These are phyloP conservation scores for Tremella yokohamensis DNA, from an alignment of 768 basidiomycete species.

Conservation along the genomic window DNA sequence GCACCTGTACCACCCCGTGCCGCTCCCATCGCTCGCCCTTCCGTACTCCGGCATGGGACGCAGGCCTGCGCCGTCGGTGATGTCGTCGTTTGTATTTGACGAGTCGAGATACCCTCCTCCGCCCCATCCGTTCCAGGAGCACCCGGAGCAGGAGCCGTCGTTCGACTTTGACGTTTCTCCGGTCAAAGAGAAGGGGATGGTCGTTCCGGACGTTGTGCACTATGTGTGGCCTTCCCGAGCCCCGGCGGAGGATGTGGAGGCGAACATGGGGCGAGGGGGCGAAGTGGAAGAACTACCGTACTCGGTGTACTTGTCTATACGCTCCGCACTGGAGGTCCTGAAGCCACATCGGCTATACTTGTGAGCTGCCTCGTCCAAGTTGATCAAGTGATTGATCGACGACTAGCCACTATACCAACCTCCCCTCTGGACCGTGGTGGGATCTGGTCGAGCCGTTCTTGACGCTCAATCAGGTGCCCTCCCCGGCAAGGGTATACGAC, in stretches of 20 bases:
- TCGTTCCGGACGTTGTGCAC: slow-evolving; percentile 49
- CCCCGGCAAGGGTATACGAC: slow-evolving; percentile 41
- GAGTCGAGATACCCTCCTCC: slow-evolving; percentile 3
- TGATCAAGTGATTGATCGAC: too few species aligned
- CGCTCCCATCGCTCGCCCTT: too few species aligned
- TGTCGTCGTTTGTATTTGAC: slow-evolving; percentile 1
- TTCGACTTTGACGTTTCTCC: slow-evolving; percentile 7
- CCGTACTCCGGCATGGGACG: too few species aligned
- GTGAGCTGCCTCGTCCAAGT: slow-evolving; percentile 16
- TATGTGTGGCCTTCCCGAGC: slow-evolving; percentile 51
- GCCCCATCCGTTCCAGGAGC: neutral
- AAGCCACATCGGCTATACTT: slow-evolving; percentile 49
- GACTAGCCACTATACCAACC: slow-evolving; percentile 47
- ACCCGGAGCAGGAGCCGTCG: neutral
- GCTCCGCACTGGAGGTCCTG: slow-evolving; percentile 49
- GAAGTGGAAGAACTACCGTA: slow-evolving; percentile 49
- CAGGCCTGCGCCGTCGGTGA: neutral
- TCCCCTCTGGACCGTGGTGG: slow-evolving; percentile 51
- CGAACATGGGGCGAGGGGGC: slow-evolving; percentile 13
- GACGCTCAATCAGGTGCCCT: slow-evolving; percentile 42
- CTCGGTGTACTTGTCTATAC: slow-evolving; percentile 51
- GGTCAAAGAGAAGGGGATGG: slow-evolving; percentile 30
- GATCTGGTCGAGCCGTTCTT: slow-evolving; percentile 44
- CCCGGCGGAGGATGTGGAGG: slow-evolving; percentile 4
- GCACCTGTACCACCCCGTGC: too few species aligned